A percentile compares a stretch with the other conserved stretches of the same genome.
These are phyloP conservation scores for Starmerella bombicola DNA, from an alignment of 805 yeast species.

Conservation along the genomic window DNA sequence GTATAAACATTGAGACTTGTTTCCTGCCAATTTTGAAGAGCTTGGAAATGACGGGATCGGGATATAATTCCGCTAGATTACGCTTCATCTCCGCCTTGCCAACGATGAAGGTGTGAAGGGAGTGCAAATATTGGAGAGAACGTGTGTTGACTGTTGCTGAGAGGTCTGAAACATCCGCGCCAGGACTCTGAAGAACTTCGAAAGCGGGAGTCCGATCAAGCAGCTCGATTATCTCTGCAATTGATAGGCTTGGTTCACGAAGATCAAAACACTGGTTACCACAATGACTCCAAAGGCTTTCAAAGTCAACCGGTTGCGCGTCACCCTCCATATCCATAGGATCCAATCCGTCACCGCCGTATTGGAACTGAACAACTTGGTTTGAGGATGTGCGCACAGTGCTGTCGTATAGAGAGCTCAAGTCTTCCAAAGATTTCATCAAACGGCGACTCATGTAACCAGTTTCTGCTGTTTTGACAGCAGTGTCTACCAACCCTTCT, in stretches of 20 bases:
- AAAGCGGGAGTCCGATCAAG: constrained; percentile 40
- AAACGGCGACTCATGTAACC: constrained; percentile 97
- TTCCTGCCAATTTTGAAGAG: constrained; percentile 45
- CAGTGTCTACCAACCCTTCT: constrained; percentile 98
- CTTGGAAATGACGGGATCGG: constrained; percentile 28
- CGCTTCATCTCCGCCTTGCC: constrained; percentile 49
- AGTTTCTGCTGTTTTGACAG: constrained; percentile 98
- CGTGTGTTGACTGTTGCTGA: constrained; percentile 49
- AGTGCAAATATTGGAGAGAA: constrained; percentile 55
- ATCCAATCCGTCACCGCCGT: constrained; percentile 98
- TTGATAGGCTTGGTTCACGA: constrained; percentile 45
- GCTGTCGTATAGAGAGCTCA: constrained; percentile 82
- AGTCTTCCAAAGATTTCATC: constrained; percentile 94
- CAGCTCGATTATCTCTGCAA: constrained; percentile 51
- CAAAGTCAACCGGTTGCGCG: constrained; percentile 88
- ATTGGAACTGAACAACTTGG: constrained; percentile 93
- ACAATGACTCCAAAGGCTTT: constrained; percentile 91
- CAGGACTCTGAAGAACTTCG: constrained; percentile 1
- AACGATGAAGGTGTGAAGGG: constrained; percentile 52
- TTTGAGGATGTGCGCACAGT: constrained; percentile 92
- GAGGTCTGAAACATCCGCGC: constrained; percentile 14
- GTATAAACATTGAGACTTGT: constrained; percentile 53
- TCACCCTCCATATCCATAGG: constrained; percentile 99
- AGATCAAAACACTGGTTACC: constrained; percentile 54
- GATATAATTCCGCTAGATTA: constrained; percentile 37